Conservation (phyloP, 164 flowering plant species). For the Stephania yunnanensis region DNA sequence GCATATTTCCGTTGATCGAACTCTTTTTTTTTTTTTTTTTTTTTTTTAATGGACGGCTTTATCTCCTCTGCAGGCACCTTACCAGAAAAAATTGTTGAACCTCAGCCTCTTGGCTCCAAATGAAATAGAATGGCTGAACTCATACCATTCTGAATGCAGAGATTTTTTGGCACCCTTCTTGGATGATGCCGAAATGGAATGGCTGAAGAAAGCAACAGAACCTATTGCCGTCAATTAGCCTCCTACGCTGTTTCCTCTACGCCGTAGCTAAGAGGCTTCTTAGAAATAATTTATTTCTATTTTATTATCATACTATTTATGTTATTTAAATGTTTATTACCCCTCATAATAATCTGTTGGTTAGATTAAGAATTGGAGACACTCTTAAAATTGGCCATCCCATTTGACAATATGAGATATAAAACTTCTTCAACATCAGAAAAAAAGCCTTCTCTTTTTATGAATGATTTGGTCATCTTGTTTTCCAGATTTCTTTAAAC, state of each 20-base stretch:
- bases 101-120: conserved; percentile 48
- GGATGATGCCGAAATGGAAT: conserved; percentile 59
- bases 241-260: not conserved
- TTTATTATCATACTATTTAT: not conserved
- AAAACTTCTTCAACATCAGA: not conserved
- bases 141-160: conserved; percentile 69
- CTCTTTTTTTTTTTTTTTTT: not conserved
- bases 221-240: conserved; percentile 33
- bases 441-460: not conserved
- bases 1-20: not conserved
- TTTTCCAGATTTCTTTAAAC: not conserved
- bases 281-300: not conserved
- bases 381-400: not conserved
- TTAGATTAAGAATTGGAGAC: not conserved
- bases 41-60: not conserved
- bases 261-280: not conserved
- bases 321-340: not conserved
- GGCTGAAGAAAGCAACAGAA: conserved; percentile 83
- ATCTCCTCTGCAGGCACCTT: conserved; percentile 68
- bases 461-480: not conserved
- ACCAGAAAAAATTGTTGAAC: conserved; percentile 83
- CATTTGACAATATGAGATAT: not conserved
- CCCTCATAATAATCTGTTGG: not conserved
- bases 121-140: conserved; percentile 82
- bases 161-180: conserved; percentile 63